A percentile compares a stretch with the other conserved stretches of the same genome.
Conservation (phyloP, 2,329 filamentous ascomycete genomes). For the Erysiphe pulchra region DNA sequence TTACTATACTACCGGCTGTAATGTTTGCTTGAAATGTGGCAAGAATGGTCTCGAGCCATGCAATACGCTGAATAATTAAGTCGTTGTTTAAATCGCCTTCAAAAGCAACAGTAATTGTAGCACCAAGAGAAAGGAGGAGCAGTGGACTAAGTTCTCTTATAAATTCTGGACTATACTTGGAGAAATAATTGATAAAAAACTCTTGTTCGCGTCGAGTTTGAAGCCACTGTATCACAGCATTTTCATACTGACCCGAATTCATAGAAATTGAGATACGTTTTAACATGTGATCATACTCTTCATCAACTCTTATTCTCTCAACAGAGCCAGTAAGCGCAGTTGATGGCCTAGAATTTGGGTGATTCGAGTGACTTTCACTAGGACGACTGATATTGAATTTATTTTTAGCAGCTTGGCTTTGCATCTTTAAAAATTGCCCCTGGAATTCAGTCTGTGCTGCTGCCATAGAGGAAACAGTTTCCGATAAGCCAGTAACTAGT, state of each 20-base stretch:
- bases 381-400: constrained; percentile 6
- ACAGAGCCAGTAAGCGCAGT: constrained; percentile 11
- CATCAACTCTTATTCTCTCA: constrained; percentile 20
- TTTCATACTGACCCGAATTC: constrained; percentile 31
- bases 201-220: constrained; percentile 35
- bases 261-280: constrained; percentile 36
- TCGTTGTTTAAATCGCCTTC: constrained; percentile 15
- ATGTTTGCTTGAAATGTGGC: constrained; percentile 18
- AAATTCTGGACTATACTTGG: constrained; percentile 24
- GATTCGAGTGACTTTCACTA: neutral
- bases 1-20: constrained; percentile 13
- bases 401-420: constrained; percentile 22
- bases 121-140: constrained; percentile 36
- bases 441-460: constrained; percentile 43
- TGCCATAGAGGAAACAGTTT: constrained; percentile 45
- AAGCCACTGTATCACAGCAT: constrained; percentile 39
- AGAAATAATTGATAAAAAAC: constrained; percentile 31
- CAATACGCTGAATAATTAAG: constrained; percentile 28
- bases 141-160: constrained; percentile 32
- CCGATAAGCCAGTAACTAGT: constrained; percentile 37
- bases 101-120: constrained; percentile 34
- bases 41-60: constrained; percentile 35
- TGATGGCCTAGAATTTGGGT: constrained; percentile 4
- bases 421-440: constrained; percentile 31
- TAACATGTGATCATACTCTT: constrained; percentile 29